These are phyloP conservation scores for Tetracladium setigerum DNA, from an alignment of 495 filamentous ascomycete species.

Conservation along the genomic window DNA sequence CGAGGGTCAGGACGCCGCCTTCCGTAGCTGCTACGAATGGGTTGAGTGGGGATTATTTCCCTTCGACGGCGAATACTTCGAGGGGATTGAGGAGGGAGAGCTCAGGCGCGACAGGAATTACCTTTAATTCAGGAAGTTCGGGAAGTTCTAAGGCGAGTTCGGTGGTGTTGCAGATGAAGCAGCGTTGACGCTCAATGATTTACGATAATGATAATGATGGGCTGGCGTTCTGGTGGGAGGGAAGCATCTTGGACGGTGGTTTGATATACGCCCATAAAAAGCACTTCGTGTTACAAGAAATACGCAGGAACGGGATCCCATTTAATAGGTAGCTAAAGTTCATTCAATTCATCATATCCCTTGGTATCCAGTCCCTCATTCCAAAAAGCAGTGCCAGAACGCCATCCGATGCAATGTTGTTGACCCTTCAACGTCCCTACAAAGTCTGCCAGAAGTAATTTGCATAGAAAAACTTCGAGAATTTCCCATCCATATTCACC, in stretches of 20 bases:
- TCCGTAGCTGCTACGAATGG: neutral
- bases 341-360: neutral
- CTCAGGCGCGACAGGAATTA: neutral
- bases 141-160: conserved; percentile 14
- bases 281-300: too few species aligned
- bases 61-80: conserved; percentile 2
- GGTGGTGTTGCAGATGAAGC: conserved; percentile 16
- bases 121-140: conserved; percentile 5
- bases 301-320: too few species aligned
- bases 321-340: neutral
- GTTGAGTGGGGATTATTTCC: conserved; percentile 14
- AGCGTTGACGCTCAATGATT: conserved; percentile 1
- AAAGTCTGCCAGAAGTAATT: conserved; percentile 95
- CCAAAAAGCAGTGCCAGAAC: neutral
- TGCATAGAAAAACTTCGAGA: conserved; percentile 85
- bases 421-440: conserved; percentile 29
- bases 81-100: conserved; percentile 5
- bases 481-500: conserved; percentile 88
- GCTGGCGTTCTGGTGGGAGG: too few species aligned
- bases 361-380: conserved; percentile 4
- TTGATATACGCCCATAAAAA: too few species aligned
- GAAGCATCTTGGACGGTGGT: too few species aligned
- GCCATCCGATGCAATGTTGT: neutral
- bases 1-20: conserved; percentile 30
- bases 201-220: neutral